Evolutionary conservation across 164 flowering plant genomes (phyloP).

Genomic region (Macadamia tetraphylla): DNA sequence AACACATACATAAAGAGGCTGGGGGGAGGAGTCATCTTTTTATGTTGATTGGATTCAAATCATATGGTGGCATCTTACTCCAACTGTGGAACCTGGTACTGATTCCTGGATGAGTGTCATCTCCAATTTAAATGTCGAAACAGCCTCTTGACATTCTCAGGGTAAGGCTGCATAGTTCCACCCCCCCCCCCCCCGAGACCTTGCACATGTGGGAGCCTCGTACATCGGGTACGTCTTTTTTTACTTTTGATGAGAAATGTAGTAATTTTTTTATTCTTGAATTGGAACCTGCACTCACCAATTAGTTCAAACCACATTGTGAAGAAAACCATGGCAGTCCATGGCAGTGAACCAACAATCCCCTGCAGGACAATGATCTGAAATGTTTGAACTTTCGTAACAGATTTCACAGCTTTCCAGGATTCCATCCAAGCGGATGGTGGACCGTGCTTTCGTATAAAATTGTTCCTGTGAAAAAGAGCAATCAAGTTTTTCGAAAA

Average conservation of each 20-base stretch:
- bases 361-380: conserved; percentile 91
- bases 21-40: too few relatives aligned
- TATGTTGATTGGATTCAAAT: too few relatives aligned
- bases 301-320: conserved; percentile 97
- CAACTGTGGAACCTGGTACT: neutral
- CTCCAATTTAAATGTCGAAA: neutral
- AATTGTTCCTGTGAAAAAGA: conserved; percentile 36
- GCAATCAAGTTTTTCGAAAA: neutral
- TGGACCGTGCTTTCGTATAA: conserved; percentile 11
- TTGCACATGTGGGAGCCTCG: too few relatives aligned
- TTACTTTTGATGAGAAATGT: neutral
- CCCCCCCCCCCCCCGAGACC: too few relatives aligned
- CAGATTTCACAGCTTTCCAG: conserved; percentile 78
- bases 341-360: conserved; percentile 85
- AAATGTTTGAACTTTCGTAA: conserved; percentile 70
- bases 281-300: conserved; percentile 36
- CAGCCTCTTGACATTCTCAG: too few relatives aligned
- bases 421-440: conserved; percentile 60
- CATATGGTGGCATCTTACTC: neutral
- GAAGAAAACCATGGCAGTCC: conserved; percentile 98
- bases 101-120: neutral
- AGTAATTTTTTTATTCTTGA: neutral
- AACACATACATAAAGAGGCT: too few relatives aligned
- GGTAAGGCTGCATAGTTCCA: too few relatives aligned
- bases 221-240: neutral